Percentiles rank a stretch among this genome's conserved stretches.
Conservation (phyloP, 176 grass and related monocot species). For the Hyparrhenia diplandra region DNA sequence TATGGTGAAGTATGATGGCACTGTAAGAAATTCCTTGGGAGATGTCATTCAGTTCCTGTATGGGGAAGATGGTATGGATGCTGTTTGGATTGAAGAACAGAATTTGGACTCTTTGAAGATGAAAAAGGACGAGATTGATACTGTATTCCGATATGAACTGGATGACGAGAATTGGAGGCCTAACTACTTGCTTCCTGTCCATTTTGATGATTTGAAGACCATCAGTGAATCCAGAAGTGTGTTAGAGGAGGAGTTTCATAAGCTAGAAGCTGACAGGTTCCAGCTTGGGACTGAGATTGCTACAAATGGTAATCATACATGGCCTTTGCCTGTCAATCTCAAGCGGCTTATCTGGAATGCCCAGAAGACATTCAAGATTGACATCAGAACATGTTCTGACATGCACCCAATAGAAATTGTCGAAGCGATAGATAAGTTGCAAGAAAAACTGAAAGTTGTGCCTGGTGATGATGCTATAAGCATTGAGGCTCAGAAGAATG, state of each 20-base stretch:
- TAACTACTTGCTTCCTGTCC: slow-evolving; percentile 74
- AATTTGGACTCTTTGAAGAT: no score
- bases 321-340: slow-evolving; percentile 93
- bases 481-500: slow-evolving; percentile 96
- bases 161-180: slow-evolving; percentile 90
- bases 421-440: slow-evolving; percentile 90
- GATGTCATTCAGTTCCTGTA: no score
- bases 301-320: slow-evolving; percentile 69
- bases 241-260: slow-evolving; percentile 91
- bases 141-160: slow-evolving; percentile 73
- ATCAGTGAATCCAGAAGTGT: slow-evolving; percentile 92
- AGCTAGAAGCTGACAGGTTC: slow-evolving; percentile 80
- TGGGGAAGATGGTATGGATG: no score
- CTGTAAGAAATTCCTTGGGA: no score
- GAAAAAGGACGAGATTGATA: no score
- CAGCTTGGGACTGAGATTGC: slow-evolving; percentile 91
- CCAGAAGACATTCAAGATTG: slow-evolving; percentile 96
- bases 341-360: slow-evolving; percentile 97
- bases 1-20: no score
- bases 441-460: slow-evolving; percentile 92
- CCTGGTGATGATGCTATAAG: slow-evolving; percentile 90
- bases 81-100: no score
- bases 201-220: slow-evolving; percentile 93
- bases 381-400: slow-evolving; percentile 77
- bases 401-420: slow-evolving; percentile 99